These are phyloP conservation scores for Ehretia macrophylla DNA, from an alignment of 257 asterid species.

Conservation along the genomic window DNA sequence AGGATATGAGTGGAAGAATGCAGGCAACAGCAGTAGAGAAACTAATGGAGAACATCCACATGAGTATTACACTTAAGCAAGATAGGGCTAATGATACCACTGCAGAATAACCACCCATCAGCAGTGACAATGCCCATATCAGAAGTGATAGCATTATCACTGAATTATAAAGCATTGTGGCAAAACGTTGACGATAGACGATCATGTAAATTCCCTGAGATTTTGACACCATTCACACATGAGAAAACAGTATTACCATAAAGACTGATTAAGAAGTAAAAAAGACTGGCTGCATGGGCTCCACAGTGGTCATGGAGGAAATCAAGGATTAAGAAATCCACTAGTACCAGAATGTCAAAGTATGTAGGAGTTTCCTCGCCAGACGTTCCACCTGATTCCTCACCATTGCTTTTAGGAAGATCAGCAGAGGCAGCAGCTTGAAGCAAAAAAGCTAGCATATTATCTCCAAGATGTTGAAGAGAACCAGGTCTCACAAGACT, in stretches of 20 bases:
- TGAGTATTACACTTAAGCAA: constrained; percentile 54
- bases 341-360: constrained; percentile 79
- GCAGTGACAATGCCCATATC: constrained; percentile 64
- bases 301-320: not conserved
- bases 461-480: constrained; percentile 98
- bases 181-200: constrained; percentile 64
- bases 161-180: constrained; percentile 76
- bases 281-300: not conserved
- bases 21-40: constrained; percentile 54
- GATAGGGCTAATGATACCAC: constrained; percentile 56
- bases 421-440: constrained; percentile 72
- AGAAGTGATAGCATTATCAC: constrained; percentile 74
- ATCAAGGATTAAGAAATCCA: not conserved
- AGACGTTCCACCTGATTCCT: constrained; percentile 36
- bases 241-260: not conserved
- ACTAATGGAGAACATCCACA: constrained; percentile 73
- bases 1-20: constrained; percentile 59
- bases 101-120: constrained; percentile 78
- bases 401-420: constrained; percentile 50
- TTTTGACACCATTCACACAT: no score
- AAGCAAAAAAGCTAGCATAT: constrained; percentile 88
- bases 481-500: constrained; percentile 86
- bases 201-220: constrained; percentile 84
- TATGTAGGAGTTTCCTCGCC: constrained; percentile 62
- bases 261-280: not conserved